Conservation (phyloP, 2,329 filamentous ascomycete species). For the Epichloe sp. region DNA sequence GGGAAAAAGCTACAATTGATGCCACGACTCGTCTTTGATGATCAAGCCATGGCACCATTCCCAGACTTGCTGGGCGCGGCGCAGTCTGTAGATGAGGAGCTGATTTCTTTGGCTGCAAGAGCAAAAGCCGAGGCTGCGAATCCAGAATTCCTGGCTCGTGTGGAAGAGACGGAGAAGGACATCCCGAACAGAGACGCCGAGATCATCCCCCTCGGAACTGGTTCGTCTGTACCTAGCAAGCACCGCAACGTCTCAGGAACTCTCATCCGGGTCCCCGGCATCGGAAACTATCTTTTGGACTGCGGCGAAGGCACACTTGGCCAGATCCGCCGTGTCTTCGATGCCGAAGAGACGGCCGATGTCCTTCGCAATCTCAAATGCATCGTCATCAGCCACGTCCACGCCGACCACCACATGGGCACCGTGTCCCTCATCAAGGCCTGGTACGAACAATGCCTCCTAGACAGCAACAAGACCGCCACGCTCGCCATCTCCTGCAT, state of each 20-base stretch:
- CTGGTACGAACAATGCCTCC: slow-evolving; percentile 50
- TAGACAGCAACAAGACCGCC: slow-evolving; percentile 22
- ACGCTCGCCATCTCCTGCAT: slow-evolving; percentile 56
- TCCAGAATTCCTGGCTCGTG: slow-evolving; percentile 32
- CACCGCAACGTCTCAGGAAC: slow-evolving; percentile 93
- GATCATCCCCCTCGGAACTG: slow-evolving; percentile 79
- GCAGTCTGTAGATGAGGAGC: slow-evolving; percentile 23
- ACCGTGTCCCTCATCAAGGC: slow-evolving; percentile 67
- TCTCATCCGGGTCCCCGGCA: slow-evolving; percentile 67
- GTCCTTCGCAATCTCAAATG: slow-evolving; percentile 66
- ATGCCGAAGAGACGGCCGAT: slow-evolving; percentile 47
- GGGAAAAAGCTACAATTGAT: slow-evolving; percentile 35
- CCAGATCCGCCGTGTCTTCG: slow-evolving; percentile 65
- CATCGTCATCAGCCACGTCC: slow-evolving; percentile 89
- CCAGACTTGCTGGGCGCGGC: slow-evolving; percentile 33
- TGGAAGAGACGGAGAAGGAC: slow-evolving; percentile 42
- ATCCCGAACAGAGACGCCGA: slow-evolving; percentile 66
- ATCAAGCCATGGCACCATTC: slow-evolving; percentile 32
- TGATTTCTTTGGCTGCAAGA: slow-evolving; percentile 38
- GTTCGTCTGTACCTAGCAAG: slow-evolving; percentile 79
- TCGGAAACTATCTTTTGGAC: slow-evolving; percentile 84
- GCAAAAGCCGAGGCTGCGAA: slow-evolving; percentile 30
- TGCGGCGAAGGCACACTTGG: slow-evolving; percentile 87
- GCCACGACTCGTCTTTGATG: slow-evolving; percentile 31
- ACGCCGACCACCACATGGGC: slow-evolving; percentile 92